Conservation (phyloP, 2,329 filamentous ascomycete genomes). For the Trichophyton rubrum region DNA sequence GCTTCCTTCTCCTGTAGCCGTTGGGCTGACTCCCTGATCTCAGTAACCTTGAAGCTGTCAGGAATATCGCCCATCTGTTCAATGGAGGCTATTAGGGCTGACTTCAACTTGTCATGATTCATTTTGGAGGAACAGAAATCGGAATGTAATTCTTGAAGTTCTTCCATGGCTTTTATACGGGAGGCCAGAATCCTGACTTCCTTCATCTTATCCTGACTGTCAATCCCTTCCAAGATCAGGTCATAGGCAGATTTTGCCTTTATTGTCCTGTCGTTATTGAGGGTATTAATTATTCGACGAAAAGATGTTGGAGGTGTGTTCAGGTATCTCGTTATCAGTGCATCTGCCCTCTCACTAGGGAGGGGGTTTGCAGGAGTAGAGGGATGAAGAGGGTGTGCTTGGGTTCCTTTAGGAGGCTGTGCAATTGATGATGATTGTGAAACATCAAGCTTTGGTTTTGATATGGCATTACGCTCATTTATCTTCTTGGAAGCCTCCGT, state of each 20-base stretch:
- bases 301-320: conserved; percentile 19
- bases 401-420: background rate
- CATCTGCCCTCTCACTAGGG: conserved; percentile 8
- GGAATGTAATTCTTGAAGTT: conserved; percentile 20
- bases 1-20: conserved; percentile 25
- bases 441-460: background rate
- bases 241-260: conserved; percentile 30
- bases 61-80: conserved; percentile 24
- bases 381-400: background rate
- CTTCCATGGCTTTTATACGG: conserved; percentile 28
- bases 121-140: conserved; percentile 19
- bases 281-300: conserved; percentile 18
- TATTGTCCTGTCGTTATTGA: conserved; percentile 22
- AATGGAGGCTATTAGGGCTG: conserved; percentile 25
- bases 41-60: conserved; percentile 21
- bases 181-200: conserved; percentile 26
- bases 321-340: conserved; percentile 23
- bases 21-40: conserved; percentile 23
- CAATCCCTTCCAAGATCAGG: conserved; percentile 25
- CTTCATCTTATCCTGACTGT: conserved; percentile 23
- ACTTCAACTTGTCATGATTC: conserved; percentile 25
- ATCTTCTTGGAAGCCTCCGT: background rate
- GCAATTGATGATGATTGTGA: background rate
- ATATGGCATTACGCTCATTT: background rate
- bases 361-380: background rate